A percentile compares a stretch with the other conserved stretches of the same genome.
phyloP scores from a whole-genome alignment of 331 rosid genomes.

The Erythrophleum ivorense region DNA sequence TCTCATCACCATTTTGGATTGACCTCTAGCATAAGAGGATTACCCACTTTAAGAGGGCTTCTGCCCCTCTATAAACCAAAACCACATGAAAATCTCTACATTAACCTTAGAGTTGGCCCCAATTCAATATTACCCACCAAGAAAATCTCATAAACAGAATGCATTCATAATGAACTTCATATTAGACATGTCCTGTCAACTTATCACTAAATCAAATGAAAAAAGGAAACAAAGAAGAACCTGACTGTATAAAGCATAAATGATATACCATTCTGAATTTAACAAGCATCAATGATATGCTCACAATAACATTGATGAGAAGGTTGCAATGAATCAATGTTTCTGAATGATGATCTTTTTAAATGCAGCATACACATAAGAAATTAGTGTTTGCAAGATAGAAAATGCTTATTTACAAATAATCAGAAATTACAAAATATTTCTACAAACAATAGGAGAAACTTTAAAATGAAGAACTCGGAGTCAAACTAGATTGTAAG shows the following conservation, averaged over 20 bases:
- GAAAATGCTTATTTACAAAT: background rate
- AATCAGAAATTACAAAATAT: background rate
- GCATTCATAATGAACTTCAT: background rate
- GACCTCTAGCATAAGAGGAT: background rate
- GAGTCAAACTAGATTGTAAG: background rate
- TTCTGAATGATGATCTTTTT: background rate
- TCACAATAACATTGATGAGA: background rate
- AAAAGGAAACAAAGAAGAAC: background rate
- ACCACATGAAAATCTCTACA: background rate
- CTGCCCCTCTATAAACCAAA: background rate
- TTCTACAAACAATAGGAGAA: background rate
- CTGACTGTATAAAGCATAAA: background rate
- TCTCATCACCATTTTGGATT: background rate
- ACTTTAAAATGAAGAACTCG: background rate
- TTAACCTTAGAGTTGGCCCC: background rate
- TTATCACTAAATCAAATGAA: background rate
- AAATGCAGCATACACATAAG: background rate
- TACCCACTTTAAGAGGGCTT: background rate
- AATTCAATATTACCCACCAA: too few relatives aligned
- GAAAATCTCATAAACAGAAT: background rate
- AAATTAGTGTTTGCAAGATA: background rate
- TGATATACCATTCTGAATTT: background rate
- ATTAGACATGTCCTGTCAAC: background rate
- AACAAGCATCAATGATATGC: background rate
- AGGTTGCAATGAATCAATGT: slow-evolving; percentile 2